phyloP scores from a whole-genome alignment of 805 yeast genomes.

The Spathaspora boniae region DNA sequence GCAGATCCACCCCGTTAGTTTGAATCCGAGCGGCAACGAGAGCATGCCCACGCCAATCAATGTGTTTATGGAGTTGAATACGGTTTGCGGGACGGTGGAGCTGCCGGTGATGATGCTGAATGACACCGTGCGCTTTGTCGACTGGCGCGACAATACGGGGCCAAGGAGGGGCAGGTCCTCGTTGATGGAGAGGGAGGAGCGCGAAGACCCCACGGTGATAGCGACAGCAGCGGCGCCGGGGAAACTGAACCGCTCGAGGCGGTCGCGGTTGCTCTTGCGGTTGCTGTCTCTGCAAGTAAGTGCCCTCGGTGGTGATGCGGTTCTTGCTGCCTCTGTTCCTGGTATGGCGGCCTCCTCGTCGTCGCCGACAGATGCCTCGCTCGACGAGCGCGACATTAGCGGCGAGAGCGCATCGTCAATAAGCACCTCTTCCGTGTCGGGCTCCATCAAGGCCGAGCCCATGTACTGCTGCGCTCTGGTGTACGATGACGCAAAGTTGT shows the following conservation, averaged over 20 bases:
- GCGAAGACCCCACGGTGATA: no score
- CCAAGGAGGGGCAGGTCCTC: slow-evolving; percentile 12
- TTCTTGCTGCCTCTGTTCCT: no score
- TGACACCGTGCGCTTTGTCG: slow-evolving; percentile 7
- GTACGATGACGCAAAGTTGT: slow-evolving; percentile 39
- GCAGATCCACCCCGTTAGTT: slow-evolving; percentile 62
- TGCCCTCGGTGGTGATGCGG: no score
- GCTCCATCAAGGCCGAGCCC: slow-evolving; percentile 15
- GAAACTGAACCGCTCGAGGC: neutral
- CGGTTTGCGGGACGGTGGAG: slow-evolving; percentile 67
- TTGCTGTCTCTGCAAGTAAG: no score
- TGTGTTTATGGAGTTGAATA: slow-evolving; percentile 67
- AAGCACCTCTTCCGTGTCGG: slow-evolving; percentile 10
- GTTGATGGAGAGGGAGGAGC: slow-evolving; percentile 15
- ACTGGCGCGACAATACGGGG: slow-evolving; percentile 5
- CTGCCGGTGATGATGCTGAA: slow-evolving; percentile 14
- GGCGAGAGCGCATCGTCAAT: slow-evolving; percentile 15
- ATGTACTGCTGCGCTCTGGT: slow-evolving; percentile 33
- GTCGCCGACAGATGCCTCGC: no score
- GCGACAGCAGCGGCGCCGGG: no score
- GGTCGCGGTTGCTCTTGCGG: slow-evolving; percentile 12
- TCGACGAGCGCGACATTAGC: slow-evolving; percentile 2
- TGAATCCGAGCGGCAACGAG: slow-evolving; percentile 68
- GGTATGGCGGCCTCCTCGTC: slow-evolving; percentile 11
- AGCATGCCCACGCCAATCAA: slow-evolving; percentile 73